Conservation (phyloP, 495 filamentous ascomycete species). For the Cairneyella variabilis region DNA sequence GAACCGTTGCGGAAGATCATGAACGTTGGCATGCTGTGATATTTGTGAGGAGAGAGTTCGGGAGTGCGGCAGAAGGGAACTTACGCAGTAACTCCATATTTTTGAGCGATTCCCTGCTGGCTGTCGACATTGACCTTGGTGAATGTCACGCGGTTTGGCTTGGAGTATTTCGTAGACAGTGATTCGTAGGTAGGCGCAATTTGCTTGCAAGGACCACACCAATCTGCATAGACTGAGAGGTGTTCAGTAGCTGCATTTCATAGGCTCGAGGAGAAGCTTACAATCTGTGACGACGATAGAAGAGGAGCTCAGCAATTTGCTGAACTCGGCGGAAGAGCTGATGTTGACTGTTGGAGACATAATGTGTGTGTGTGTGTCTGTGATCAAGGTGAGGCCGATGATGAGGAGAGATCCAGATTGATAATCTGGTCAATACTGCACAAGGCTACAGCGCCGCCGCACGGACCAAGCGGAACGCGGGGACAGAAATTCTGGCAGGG, state of each 20-base stretch:
- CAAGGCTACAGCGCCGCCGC: too few relatives aligned
- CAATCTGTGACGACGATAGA: slow-evolving; percentile 32
- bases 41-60: background rate
- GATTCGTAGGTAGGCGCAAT: slow-evolving; percentile 49
- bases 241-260: slow-evolving; percentile 2
- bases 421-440: slow-evolving; percentile 21
- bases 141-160: slow-evolving; percentile 42
- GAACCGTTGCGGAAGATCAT: slow-evolving; percentile 73
- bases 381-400: slow-evolving; percentile 6
- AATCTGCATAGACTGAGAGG: slow-evolving; percentile 48
- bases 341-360: slow-evolving; percentile 25
- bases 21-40: slow-evolving; percentile 70
- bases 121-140: slow-evolving; percentile 49
- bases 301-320: slow-evolving; percentile 26
- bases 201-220: slow-evolving; percentile 56
- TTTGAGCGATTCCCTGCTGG: slow-evolving; percentile 39
- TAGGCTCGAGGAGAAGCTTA: slow-evolving; percentile 16
- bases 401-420: slow-evolving; percentile 10
- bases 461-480: too few relatives aligned
- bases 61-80: slow-evolving; percentile 1
- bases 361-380: slow-evolving; percentile 3
- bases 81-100: slow-evolving; percentile 42
- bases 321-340: slow-evolving; percentile 29
- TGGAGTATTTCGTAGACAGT: slow-evolving; percentile 40
- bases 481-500: too few relatives aligned